phyloP scores from a whole-genome alignment of 768 basidiomycete genomes.

The Tylopilus vinaceipallidus region DNA sequence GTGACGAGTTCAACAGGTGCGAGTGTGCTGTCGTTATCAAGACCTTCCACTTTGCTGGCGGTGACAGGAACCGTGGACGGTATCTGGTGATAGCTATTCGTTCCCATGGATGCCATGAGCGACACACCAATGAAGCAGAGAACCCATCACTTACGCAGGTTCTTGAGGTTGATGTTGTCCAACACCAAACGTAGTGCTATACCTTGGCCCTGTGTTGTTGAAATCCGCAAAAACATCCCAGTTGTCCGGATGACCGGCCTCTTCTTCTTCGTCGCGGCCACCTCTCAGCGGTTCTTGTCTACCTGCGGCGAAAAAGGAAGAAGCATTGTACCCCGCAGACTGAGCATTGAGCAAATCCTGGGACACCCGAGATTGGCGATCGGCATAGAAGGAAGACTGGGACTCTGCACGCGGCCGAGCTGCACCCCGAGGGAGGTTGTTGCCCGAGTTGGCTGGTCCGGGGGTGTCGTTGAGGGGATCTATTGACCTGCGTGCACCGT shows the following conservation, averaged over 20 bases:
- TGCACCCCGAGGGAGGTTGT: constrained; percentile 27
- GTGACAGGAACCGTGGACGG: constrained; percentile 25
- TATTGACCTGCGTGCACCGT: constrained; percentile 58
- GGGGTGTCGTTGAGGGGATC: constrained; percentile 58
- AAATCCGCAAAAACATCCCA: constrained; percentile 91
- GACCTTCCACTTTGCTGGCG: constrained; percentile 36
- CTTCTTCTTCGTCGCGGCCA: constrained; percentile 70
- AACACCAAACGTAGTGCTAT: constrained; percentile 59
- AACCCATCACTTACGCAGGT: constrained; percentile 42
- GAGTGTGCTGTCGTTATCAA: constrained; percentile 31
- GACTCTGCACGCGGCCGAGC: constrained; percentile 59
- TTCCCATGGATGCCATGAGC: constrained; percentile 6
- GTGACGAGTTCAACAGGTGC: constrained; percentile 84
- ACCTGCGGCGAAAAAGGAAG: constrained; percentile 65
- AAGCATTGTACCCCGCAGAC: constrained; percentile 74
- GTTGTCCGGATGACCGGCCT: constrained; percentile 38
- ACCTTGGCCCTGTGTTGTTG: constrained; percentile 80
- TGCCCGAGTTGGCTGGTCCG: constrained; percentile 17
- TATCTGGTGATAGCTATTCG: constrained; percentile 45
- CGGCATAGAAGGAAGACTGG: constrained; percentile 65
- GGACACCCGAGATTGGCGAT: constrained; percentile 38
- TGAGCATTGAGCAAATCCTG: constrained; percentile 47
- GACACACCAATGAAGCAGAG: not conserved
- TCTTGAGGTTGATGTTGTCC: constrained; percentile 38
- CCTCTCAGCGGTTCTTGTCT: constrained; percentile 77